Evolutionary conservation across 371 early-diverging fungal genomes (phyloP).

Genomic region (Blastocladiella emersonii): DNA sequence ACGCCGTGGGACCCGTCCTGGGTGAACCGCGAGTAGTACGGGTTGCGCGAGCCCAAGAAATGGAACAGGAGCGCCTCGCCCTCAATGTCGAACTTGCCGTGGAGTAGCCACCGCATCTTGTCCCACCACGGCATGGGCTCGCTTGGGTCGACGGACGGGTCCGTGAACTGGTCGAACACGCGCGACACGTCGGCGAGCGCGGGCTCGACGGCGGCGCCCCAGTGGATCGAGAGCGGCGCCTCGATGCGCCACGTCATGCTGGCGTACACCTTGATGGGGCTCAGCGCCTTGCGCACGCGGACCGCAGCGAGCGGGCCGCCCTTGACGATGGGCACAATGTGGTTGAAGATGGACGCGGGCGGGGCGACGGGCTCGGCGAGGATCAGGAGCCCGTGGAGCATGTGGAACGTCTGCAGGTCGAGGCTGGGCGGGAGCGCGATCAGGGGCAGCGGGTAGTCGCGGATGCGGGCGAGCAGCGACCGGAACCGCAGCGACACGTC

Average conservation of each 20-base stretch:
- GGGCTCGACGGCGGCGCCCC: background rate
- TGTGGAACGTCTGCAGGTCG: background rate
- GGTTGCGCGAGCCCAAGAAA: background rate
- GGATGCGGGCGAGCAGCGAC: background rate
- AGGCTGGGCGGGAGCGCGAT: background rate
- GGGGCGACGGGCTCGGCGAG: background rate
- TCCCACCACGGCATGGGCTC: conserved; percentile 3
- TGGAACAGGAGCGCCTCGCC: background rate
- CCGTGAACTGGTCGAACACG: background rate
- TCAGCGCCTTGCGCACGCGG: background rate
- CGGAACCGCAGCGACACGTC: background rate
- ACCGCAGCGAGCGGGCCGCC: background rate
- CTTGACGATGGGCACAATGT: background rate
- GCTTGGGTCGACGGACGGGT: background rate
- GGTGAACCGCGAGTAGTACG: background rate
- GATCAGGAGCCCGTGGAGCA: background rate
- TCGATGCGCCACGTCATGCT: background rate
- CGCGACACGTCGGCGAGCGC: background rate
- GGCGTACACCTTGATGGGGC: background rate
- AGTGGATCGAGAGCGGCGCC: background rate
- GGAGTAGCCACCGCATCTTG: background rate
- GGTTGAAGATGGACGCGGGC: background rate
- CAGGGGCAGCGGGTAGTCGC: background rate
- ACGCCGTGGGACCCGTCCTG: background rate
- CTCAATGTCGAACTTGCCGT: background rate